Percentiles rank a stretch among this genome's conserved stretches.
These are phyloP conservation scores for Rosa chinensis DNA, from an alignment of 306 rosid species.

Conservation along the genomic window DNA sequence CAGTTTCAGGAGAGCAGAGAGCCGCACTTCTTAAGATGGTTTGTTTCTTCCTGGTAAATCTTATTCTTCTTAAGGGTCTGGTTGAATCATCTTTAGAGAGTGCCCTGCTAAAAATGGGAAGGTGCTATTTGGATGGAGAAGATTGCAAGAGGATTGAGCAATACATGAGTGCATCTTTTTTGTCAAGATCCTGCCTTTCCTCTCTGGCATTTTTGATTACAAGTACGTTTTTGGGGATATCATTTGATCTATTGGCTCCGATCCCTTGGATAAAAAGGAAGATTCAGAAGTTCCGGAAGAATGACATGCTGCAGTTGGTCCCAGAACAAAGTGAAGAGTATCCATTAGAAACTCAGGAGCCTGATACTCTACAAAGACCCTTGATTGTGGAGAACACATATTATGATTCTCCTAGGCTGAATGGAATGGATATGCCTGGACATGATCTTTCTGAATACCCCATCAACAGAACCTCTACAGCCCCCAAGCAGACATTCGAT, in stretches of 20 bases:
- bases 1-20: slow-evolving; percentile 93
- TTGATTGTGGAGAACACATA: slow-evolving; percentile 47
- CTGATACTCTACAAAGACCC: slow-evolving; percentile 66
- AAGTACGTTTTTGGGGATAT: slow-evolving; percentile 91
- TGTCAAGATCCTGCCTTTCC: slow-evolving; percentile 93
- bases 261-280: slow-evolving; percentile 93
- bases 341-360: slow-evolving; percentile 70
- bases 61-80: slow-evolving; percentile 77
- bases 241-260: slow-evolving; percentile 90
- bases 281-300: slow-evolving; percentile 71
- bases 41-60: slow-evolving; percentile 96
- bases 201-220: slow-evolving; percentile 90
- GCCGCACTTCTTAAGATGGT: slow-evolving; percentile 95
- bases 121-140: slow-evolving; percentile 90
- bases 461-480: slow-evolving; percentile 70
- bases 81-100: slow-evolving; percentile 92
- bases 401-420: slow-evolving; percentile 47
- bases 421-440: slow-evolving; percentile 52
- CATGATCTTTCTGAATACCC: slow-evolving; percentile 82
- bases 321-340: slow-evolving; percentile 90
- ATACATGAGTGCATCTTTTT: slow-evolving; percentile 89
- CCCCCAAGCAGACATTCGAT: slow-evolving; percentile 89
- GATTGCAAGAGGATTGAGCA: slow-evolving; percentile 98
- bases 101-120: slow-evolving; percentile 77
- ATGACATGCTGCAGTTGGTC: slow-evolving; percentile 94